These are phyloP conservation scores for Pythium aristosporum DNA, from an alignment of 352 stramenopile genomes.

Conservation along the genomic window DNA sequence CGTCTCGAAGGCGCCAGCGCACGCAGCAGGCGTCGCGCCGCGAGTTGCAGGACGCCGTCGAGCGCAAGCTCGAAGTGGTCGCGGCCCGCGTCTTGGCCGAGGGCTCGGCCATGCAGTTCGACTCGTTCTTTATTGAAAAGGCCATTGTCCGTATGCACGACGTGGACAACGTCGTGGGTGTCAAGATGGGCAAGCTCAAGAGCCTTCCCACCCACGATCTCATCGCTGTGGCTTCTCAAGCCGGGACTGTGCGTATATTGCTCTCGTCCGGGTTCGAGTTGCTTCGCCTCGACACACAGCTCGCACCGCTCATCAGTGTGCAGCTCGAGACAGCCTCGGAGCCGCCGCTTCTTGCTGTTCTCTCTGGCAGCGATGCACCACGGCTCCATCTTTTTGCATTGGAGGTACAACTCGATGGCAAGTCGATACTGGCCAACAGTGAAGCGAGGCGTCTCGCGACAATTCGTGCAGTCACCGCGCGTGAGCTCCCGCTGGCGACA, in stretches of 20 bases:
- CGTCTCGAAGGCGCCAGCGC: not conserved
- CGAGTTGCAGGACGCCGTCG: constrained; percentile 11
- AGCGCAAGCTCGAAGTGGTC: constrained; percentile 15
- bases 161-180: constrained; percentile 27
- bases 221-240: constrained; percentile 31
- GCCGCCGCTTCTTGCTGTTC: constrained; percentile 13
- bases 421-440: not conserved
- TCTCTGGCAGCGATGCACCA: not conserved
- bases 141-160: constrained; percentile 4
- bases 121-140: constrained; percentile 46
- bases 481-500: not conserved
- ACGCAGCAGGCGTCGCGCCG: not conserved
- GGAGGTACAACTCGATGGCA: not conserved
- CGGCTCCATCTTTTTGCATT: constrained; percentile 3
- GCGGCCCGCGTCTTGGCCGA: not conserved
- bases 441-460: not conserved
- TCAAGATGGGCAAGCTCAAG: constrained; percentile 47
- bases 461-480: not conserved
- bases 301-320: constrained; percentile 25
- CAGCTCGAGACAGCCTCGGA: constrained; percentile 21
- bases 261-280: constrained; percentile 28
- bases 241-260: constrained; percentile 36
- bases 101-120: constrained; percentile 26
- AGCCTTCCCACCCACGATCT: constrained; percentile 31
- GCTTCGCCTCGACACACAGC: constrained; percentile 24